phyloP scores from a whole-genome alignment of 805 yeast genomes.

The Gaillardinia entomophila region DNA sequence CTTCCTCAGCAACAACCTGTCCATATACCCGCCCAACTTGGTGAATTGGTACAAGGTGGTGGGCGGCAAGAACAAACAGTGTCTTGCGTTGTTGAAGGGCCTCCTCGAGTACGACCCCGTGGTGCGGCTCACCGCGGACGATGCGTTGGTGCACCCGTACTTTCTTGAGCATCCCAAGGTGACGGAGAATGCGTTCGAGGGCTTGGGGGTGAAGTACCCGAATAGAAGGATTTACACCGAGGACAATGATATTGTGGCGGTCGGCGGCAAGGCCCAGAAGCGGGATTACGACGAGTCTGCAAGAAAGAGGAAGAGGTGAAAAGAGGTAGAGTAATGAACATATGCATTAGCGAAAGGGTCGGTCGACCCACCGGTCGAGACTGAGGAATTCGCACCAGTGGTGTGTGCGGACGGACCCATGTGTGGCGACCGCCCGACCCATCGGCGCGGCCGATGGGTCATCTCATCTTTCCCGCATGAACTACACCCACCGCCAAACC shows the following conservation, averaged over 20 bases:
- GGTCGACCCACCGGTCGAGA: no score
- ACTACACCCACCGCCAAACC: neutral
- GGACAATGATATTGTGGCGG: conserved; percentile 62
- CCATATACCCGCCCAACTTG: conserved; percentile 56
- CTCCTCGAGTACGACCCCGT: conserved; percentile 82
- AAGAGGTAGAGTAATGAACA: no score
- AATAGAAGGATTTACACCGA: conserved; percentile 80
- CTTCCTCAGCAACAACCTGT: conserved; percentile 38
- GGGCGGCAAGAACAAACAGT: conserved; percentile 67
- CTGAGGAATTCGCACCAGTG: no score
- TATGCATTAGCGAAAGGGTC: no score
- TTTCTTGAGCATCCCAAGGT: conserved; percentile 69
- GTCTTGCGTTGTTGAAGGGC: conserved; percentile 57
- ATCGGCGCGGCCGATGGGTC: no score
- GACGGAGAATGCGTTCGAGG: conserved; percentile 72
- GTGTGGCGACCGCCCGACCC: no score
- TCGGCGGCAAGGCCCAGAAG: no score
- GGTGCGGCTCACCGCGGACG: conserved; percentile 68
- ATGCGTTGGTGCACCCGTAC: conserved; percentile 72
- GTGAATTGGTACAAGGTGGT: conserved; percentile 82
- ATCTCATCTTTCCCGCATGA: no score
- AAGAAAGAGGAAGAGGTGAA: no score
- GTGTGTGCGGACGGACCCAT: no score
- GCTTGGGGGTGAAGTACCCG: conserved; percentile 71
- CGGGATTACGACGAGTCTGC: no score